Base-by-base conservation (phyloP, 129 eudicot species). In the Solidago caesia region DNA sequence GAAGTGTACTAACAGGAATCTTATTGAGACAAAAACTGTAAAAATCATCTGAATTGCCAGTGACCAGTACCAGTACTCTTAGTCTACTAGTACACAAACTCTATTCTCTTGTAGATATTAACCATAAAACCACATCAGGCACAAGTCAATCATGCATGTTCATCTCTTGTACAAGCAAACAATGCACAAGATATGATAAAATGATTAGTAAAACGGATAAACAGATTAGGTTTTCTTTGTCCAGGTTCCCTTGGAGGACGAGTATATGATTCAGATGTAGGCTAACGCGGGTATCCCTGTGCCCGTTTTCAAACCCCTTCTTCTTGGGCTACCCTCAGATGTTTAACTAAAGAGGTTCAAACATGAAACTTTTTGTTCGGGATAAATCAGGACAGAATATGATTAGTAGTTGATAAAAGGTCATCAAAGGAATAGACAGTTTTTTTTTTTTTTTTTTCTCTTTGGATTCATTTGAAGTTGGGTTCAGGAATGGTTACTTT, bases 401-500 rank as follows among this genome's bases (percentile, higher is more conserved):
- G 71, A 46, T 57, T 25, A 10, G 45, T 48, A 14, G 46, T 55
- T 53, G 47, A 14, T 51, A 21, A 49, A 64, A 73, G 60, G 12
- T 4, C 14, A 39, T 56, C 47, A 74, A 21, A 8, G 56, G 16
- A 3, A 53, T 47, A 42, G 16, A 21, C 29, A 39, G n/a, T n/a
- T n/a, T n/a, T n/a, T n/a, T n/a, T 12, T 8, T 59, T 79, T 1
- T 77, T 7, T 68, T 39, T 67, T 76, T 44, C 12, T 45, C 60
- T 15, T 77, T 56, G 76, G 64, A 77, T 62, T 77, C 71, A 70
- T 78, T 47, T 70, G 71, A 77, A 77, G 76, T 51, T 70, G 81
- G 81, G 61, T 53, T 29, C 74, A 79, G 74, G 11, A 66, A 55
- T 79, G 78, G 83, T 79, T 67, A 67, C 83, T 79, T 79, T 79